Evolutionary conservation across 106 monocot species (phyloP), one percentile per base, ranked within the genome.

Genomic region (Apostasia shenzhenica): DNA sequence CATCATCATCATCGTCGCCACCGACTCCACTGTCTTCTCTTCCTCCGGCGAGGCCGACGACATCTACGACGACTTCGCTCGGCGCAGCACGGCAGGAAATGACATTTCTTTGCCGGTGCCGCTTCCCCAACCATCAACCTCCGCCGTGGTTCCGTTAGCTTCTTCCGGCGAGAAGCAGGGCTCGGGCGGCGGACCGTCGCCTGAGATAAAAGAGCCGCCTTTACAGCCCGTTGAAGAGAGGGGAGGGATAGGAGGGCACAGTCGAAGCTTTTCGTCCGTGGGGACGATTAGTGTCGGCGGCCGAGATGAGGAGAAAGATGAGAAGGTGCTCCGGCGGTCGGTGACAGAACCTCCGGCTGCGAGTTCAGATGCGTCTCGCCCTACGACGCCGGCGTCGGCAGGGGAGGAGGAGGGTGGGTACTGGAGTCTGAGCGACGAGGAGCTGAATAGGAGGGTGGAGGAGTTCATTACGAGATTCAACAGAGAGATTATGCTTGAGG

Each of bases 401-500:
- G 54, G 45, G 12, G 62, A 14, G 72, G 73, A 68, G 58, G 69
- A 76, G 59, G 71, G 14, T 40, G 75, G 86, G 66, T 90, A 90
- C 54, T 55, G 55, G 66, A 67, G 41, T 49, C 69, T 91, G 79
- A 78, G 80, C 0, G 78, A 91, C 45, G 91, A 91, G 76, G 87
- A 91, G 80, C 85, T 91, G 6, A 87, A 91, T 45, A 62, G 57
- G 75, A 77, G 84, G 50, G 84, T 88, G 9, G 91, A 88, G 58
- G 91, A 91, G 69, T 91, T 91, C 55, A 91, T 91, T 57, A 84
- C 69, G 49, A 91, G 66, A 59, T 84, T 87, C 65, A 86, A 91
- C 47, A 76, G 66, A 53, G 79, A 91, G 73, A 86, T 84, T 43
- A 75, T 67, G 54, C 72, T 84, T n/a, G 66, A 86, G 45, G 61